These are phyloP conservation scores for Dispira simplex DNA, from an alignment of 192 early-diverging fungal species.

Conservation along the genomic window DNA sequence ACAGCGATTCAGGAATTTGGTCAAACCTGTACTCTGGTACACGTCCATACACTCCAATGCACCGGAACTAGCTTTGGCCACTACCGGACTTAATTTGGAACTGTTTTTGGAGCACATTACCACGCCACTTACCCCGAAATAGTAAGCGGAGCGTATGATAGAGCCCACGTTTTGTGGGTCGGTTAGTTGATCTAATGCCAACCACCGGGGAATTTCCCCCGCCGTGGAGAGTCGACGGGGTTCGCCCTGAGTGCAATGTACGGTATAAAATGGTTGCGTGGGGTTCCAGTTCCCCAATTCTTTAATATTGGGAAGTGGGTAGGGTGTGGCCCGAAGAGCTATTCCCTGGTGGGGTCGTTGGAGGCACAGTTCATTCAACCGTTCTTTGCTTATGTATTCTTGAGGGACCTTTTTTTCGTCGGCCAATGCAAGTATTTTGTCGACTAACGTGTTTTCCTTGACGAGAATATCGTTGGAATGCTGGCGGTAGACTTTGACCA, in stretches of 20 bases:
- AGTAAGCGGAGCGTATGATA: conserved; percentile 19
- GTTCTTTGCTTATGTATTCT: not conserved
- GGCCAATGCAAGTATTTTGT: not conserved
- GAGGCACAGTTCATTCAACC: not conserved
- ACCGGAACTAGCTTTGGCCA: conserved; percentile 23
- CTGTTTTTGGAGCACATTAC: conserved; percentile 12
- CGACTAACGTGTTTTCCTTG: not conserved
- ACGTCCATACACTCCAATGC: conserved; percentile 20
- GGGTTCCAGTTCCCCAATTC: not conserved
- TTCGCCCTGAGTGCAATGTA: not conserved
- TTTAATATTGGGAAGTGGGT: not conserved
- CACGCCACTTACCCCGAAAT: conserved; percentile 26
- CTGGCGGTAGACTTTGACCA: not conserved
- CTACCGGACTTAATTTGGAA: conserved; percentile 13
- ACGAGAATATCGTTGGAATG: not conserved
- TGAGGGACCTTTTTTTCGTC: not conserved
- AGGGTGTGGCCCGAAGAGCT: not conserved
- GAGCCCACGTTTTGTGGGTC: conserved; percentile 7
- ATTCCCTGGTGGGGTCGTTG: not conserved
- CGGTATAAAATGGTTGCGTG: not conserved
- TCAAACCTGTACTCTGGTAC: not conserved
- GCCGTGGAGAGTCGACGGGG: not conserved
- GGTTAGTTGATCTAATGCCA: not conserved
- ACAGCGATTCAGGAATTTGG: conserved; percentile 9
- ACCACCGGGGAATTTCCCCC: not conserved